phyloP scores from a whole-genome alignment of 306 rosid species.

The Acmispon strigosus region DNA sequence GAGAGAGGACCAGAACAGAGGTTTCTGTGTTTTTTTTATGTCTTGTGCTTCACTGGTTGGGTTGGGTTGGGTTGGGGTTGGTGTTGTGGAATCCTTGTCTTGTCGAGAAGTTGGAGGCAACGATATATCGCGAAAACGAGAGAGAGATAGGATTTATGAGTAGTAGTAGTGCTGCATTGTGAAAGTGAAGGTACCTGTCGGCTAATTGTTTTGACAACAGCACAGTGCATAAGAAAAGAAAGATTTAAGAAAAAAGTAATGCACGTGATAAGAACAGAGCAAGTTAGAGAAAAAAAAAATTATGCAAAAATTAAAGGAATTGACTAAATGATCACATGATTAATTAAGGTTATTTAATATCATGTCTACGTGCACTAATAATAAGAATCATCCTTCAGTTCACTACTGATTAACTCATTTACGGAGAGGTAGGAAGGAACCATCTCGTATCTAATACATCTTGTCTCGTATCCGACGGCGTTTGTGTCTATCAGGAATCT shows the following conservation, averaged over 20 bases:
- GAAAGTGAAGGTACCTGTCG: background rate
- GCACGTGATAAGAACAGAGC: too few species aligned
- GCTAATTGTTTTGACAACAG: too few species aligned
- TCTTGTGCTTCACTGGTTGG: slow-evolving; percentile 2
- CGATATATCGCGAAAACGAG: background rate
- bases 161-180: background rate
- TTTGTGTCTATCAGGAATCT: background rate
- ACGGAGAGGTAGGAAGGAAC: slow-evolving; percentile 28
- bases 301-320: too few species aligned
- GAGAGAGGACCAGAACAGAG: background rate
- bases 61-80: background rate
- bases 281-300: too few species aligned
- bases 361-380: too few species aligned
- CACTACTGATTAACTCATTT: slow-evolving; percentile 2
- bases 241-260: too few species aligned
- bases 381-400: too few species aligned
- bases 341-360: too few species aligned
- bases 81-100: slow-evolving; percentile 24
- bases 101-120: slow-evolving; percentile 13
- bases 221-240: too few species aligned
- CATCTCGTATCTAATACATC: background rate
- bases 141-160: background rate
- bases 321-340: too few species aligned
- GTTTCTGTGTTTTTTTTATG: background rate
- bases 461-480: background rate